A percentile compares a stretch with the other conserved stretches of the same genome.
phyloP scores from a whole-genome alignment of 2,329 filamentous ascomycete species.

The Tolypocladium pustulatum region DNA sequence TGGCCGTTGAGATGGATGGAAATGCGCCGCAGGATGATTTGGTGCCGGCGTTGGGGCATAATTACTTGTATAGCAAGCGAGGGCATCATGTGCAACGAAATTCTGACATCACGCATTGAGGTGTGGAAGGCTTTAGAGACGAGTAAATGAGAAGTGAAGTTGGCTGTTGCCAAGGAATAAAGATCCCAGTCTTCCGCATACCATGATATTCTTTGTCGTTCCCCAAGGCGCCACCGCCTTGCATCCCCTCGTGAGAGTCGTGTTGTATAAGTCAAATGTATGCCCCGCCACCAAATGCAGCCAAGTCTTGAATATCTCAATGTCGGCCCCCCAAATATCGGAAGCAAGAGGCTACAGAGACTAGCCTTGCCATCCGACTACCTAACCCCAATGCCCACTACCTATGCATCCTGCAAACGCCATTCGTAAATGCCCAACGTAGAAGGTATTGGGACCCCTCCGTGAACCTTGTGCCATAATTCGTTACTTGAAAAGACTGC shows the following conservation, averaged over 20 bases:
- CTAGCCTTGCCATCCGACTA: not conserved
- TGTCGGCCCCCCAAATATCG: not conserved
- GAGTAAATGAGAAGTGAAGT: not conserved
- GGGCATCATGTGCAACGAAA: not conserved
- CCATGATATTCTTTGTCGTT: not conserved
- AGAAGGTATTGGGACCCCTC: not conserved
- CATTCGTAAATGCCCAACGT: not conserved
- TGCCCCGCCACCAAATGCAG: not conserved
- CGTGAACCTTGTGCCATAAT: not conserved
- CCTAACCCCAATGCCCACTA: not conserved
- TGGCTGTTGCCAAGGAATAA: not conserved
- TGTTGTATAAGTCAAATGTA: not conserved
- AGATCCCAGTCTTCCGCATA: not conserved
- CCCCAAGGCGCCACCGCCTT: not conserved
- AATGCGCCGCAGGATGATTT: not conserved
- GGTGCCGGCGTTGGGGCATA: not conserved
- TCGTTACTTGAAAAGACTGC: conserved; percentile 44
- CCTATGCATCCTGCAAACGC: not conserved
- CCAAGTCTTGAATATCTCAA: not conserved
- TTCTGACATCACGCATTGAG: not conserved
- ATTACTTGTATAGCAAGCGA: not conserved
- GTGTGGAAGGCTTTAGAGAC: not conserved
- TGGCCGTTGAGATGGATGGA: not conserved
- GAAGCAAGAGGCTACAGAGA: not conserved
- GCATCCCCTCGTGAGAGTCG: conserved; percentile 1